Base-by-base conservation (phyloP, 306 rosid species). In the Glycine latifolia region DNA sequence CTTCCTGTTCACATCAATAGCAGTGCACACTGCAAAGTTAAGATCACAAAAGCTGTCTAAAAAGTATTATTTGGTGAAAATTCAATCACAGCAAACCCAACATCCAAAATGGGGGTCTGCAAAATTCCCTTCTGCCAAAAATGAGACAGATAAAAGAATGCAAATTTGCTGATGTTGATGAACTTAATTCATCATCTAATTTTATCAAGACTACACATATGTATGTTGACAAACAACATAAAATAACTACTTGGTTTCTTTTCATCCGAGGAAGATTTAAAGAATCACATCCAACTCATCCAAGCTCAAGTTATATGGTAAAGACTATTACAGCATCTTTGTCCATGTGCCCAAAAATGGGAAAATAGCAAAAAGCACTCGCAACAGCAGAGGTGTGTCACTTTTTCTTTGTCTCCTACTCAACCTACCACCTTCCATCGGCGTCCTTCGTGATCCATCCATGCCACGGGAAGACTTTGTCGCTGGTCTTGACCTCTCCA, bases 271-370 rank as follows among this genome's bases (percentile, higher is more conserved):
- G 50, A 66, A 75, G 82, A 70, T 48, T 33, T 44, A 75, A n/a
- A 63, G 33, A 48, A 49, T 65, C 66, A 6, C 16, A 63, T 76
- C 67, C 54, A 69, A 63, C 77, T 65, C 65, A 81, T 70, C 76
- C 60, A 65, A 65, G 54, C 15, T 56, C 61, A 50, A 77, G 60
- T 16, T 26, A 60, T 16, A 52, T 60, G 43, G 60, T n/a, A 68
- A 26, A 47, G 43, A 70, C 71, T 82, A 81, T 78, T 87, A 91
- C 17, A 95, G 72, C 89, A 95, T 91, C 91, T 86, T 93, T 83
- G 97, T 93, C 98, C 98, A 95, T 16, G 93, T 59, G 33, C 97
- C 93, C 87, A 95, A 76, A 88, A 95, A 93, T 62, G 99, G 99
- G 77, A 95, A 93, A 83, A 95, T 68, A 58, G 99, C 98, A 58